Evolutionary conservation across 2,329 filamentous ascomycete species (phyloP).

Genomic region (Chalaropsis ovoidea): DNA sequence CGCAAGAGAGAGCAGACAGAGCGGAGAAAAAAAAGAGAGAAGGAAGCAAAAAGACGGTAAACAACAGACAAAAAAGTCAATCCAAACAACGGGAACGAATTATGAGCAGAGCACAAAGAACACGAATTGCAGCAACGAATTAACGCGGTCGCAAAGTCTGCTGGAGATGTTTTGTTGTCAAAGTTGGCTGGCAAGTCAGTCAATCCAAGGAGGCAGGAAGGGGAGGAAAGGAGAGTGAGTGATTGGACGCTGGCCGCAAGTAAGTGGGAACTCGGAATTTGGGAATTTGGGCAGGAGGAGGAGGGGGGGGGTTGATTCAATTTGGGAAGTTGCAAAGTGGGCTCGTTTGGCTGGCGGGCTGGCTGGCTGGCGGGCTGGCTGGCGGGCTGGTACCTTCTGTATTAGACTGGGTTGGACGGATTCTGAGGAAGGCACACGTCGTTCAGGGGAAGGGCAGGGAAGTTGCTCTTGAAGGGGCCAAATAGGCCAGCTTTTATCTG

Average conservation of each 20-base stretch:
- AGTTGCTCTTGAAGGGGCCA: neutral
- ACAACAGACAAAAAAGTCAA: slow-evolving; percentile 14
- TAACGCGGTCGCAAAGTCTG: slow-evolving; percentile 24
- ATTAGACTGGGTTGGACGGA: slow-evolving; percentile 4
- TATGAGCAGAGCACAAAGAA: slow-evolving; percentile 9
- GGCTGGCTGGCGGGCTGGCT: neutral
- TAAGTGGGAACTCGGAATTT: slow-evolving; percentile 15
- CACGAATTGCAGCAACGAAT: slow-evolving; percentile 19
- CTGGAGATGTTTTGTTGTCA: slow-evolving; percentile 23
- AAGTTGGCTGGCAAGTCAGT: slow-evolving; percentile 12
- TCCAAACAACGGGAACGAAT: neutral
- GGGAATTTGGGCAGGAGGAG: neutral
- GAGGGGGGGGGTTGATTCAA: slow-evolving; percentile 1
- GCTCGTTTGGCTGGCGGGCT: slow-evolving; percentile 5
- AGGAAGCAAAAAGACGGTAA: slow-evolving; percentile 20
- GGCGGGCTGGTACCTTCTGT: no score
- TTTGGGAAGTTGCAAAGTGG: slow-evolving; percentile 15
- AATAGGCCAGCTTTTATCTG: slow-evolving; percentile 4
- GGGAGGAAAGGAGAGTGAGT: slow-evolving; percentile 12
- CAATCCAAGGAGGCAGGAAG: slow-evolving; percentile 1
- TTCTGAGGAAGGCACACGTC: slow-evolving; percentile 12
- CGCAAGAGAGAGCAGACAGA: slow-evolving; percentile 18
- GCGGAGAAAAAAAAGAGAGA: slow-evolving; percentile 17
- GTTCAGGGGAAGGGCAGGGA: slow-evolving; percentile 16
- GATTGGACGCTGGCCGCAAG: slow-evolving; percentile 15